These are phyloP conservation scores for Psophocarpus tetragonolobus DNA, from an alignment of 306 rosid species.

Conservation along the genomic window DNA sequence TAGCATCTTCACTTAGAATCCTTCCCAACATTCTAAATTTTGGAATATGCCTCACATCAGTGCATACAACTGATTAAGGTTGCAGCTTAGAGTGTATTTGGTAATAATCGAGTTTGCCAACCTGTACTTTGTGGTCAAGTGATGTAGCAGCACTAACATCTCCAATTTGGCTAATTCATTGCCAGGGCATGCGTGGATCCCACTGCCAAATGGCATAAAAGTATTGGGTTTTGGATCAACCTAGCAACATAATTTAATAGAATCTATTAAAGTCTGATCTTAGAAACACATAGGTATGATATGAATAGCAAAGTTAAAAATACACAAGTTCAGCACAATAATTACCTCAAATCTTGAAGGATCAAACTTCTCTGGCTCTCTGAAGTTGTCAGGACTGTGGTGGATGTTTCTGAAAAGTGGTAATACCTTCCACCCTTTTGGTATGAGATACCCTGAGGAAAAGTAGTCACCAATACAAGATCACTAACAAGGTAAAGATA, in stretches of 20 bases:
- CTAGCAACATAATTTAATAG: conserved; percentile 40
- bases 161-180: conserved; percentile 94
- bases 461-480: not conserved
- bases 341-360: conserved; percentile 92
- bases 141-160: conserved; percentile 80
- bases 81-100: not conserved
- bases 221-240: conserved; percentile 82
- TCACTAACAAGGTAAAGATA: not conserved
- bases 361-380: conserved; percentile 80
- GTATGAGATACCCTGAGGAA: conserved; percentile 75
- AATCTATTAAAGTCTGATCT: conserved; percentile 19
- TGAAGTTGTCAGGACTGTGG: conserved; percentile 72
- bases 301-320: not conserved
- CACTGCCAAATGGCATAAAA: conserved; percentile 91
- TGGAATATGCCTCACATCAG: not conserved
- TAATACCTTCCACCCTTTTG: conserved; percentile 94
- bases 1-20: not conserved
- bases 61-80: not conserved
- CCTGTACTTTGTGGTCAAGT: conserved; percentile 86
- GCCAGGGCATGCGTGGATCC: conserved; percentile 94
- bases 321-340: conserved; percentile 14
- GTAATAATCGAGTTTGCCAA: conserved; percentile 30
- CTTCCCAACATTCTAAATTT: conserved; percentile 10
- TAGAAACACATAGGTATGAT: not conserved
- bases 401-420: conserved; percentile 96